These are phyloP conservation scores for Ceriops decandra DNA, from an alignment of 345 rosid genomes.

Conservation along the genomic window DNA sequence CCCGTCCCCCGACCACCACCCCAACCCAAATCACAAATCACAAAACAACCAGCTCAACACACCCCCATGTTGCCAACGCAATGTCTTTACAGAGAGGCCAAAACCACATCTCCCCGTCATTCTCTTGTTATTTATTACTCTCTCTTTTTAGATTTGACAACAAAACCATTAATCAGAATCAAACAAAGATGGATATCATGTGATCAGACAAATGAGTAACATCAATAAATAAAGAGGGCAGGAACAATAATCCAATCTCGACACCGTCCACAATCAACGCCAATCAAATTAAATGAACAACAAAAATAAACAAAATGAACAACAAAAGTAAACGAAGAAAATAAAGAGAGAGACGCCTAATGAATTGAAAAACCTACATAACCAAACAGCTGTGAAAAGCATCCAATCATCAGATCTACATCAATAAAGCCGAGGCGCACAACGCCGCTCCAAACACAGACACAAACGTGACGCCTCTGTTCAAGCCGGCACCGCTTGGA, in stretches of 20 bases:
- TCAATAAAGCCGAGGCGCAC: slow-evolving; percentile 24
- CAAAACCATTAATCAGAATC: too few relatives aligned
- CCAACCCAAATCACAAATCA: too few relatives aligned
- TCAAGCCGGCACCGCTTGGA: slow-evolving; percentile 14
- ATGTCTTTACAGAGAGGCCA: too few relatives aligned
- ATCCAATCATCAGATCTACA: slow-evolving; percentile 43
- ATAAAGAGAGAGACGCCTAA: slow-evolving; percentile 4
- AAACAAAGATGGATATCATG: too few relatives aligned
- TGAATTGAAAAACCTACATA: neutral
- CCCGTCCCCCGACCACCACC: too few relatives aligned
- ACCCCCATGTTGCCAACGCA: too few relatives aligned
- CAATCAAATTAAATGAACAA: slow-evolving; percentile 11
- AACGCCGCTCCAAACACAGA: slow-evolving; percentile 30
- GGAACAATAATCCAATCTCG: slow-evolving; percentile 23
- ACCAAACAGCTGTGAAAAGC: neutral
- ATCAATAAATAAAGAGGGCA: neutral
- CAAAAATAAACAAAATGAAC: neutral
- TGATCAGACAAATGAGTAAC: neutral
- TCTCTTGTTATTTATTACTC: too few relatives aligned
- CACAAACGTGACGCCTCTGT: slow-evolving; percentile 39
- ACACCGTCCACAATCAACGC: slow-evolving; percentile 15
- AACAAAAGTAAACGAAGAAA: neutral
- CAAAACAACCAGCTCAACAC: too few relatives aligned
- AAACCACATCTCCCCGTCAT: too few relatives aligned
- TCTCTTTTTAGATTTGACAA: too few relatives aligned